phyloP scores from a whole-genome alignment of 495 filamentous ascomycete genomes.

The Hyaloscypha variabilis region DNA sequence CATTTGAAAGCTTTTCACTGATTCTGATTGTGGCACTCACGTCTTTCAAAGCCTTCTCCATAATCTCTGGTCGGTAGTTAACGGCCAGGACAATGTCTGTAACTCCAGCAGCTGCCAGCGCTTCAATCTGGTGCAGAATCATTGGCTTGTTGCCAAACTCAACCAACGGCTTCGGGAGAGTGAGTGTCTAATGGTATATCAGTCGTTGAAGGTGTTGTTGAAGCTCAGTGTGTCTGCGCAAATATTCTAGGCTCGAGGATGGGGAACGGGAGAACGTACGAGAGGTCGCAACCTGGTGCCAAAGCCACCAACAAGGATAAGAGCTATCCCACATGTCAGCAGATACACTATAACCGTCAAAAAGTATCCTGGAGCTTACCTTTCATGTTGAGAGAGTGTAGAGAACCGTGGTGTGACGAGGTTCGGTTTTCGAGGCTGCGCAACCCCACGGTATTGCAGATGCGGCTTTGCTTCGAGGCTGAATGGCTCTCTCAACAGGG shows the following conservation, averaged over 20 bases:
- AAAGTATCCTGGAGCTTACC: constrained; percentile 41
- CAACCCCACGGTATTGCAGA: not conserved
- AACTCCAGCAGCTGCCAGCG: constrained; percentile 90
- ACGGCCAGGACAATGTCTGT: constrained; percentile 98
- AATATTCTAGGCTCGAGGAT: constrained; percentile 14
- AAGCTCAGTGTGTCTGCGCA: constrained; percentile 15
- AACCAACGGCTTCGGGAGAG: constrained; percentile 94
- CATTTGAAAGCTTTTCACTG: constrained; percentile 21
- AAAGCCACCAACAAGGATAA: constrained; percentile 99
- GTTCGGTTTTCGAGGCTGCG: constrained; percentile 4
- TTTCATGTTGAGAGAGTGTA: constrained; percentile 47
- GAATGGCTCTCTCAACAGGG: not conserved
- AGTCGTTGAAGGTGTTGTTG: constrained; percentile 22
- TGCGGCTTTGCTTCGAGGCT: constrained; percentile 5
- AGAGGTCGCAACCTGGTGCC: constrained; percentile 97
- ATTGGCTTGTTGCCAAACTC: constrained; percentile 99
- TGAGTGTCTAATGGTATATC: constrained; percentile 72
- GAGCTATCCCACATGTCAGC: constrained; percentile 62
- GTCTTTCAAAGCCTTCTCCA: constrained; percentile 66
- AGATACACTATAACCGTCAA: not conserved
- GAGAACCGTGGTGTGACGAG: constrained; percentile 6
- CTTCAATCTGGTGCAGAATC: constrained; percentile 98
- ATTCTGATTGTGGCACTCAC: constrained; percentile 37
- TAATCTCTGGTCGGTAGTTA: constrained; percentile 98
- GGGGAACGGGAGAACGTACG: constrained; percentile 60